Evolutionary conservation across 345 rosid species (phyloP).

Genomic region (Murraya koenigii): DNA sequence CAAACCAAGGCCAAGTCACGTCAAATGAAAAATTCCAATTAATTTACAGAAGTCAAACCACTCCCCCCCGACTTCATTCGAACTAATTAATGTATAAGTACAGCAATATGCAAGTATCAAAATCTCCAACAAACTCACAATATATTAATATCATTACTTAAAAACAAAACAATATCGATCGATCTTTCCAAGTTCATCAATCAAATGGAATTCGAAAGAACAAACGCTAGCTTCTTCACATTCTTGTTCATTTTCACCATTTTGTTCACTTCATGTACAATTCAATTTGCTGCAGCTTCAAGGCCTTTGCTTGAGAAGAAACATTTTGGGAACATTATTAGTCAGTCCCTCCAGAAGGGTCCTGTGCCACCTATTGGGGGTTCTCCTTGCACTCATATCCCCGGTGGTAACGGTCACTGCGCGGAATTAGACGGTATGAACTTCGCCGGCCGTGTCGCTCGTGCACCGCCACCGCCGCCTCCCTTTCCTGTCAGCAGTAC

Average conservation of each 20-base stretch:
- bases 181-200: neutral
- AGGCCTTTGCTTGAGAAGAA: conserved; percentile 24
- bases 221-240: neutral
- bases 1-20: neutral
- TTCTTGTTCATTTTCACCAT: conserved; percentile 1
- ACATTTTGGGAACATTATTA: neutral
- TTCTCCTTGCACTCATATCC: conserved; percentile 28
- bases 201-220: neutral
- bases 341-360: conserved; percentile 25
- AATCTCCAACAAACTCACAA: neutral
- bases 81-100: neutral
- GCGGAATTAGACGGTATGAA: conserved; percentile 11
- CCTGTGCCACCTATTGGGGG: conserved; percentile 20
- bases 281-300: conserved; percentile 17
- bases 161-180: too few species aligned
- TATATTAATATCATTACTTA: too few species aligned
- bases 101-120: neutral
- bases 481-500: neutral
- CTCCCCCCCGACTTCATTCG: neutral
- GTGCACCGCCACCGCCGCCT: neutral
- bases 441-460: conserved; percentile 9
- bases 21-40: neutral
- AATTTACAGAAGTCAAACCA: neutral
- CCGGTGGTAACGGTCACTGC: conserved; percentile 12
- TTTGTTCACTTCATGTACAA: neutral